Base-by-base conservation (phyloP, 2,329 filamentous ascomycete species). In the Diplodia scrobiculata region DNA sequence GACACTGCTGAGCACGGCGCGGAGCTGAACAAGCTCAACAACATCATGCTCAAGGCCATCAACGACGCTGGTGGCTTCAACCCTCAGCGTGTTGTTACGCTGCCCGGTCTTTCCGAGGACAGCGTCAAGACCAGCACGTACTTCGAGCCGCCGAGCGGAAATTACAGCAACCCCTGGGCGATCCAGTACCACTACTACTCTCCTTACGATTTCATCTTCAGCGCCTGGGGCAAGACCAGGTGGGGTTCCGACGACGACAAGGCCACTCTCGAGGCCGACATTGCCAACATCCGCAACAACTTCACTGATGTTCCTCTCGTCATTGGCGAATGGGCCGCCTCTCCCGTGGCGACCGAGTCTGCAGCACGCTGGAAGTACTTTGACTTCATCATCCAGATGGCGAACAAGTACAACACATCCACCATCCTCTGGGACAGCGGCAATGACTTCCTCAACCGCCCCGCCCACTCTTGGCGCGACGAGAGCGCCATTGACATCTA, bases 181-280 rank as follows among this genome's bases (percentile, higher is more conserved):
- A 79, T 87, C 34, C 85, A 87, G 71, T 87, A 85, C 71, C 86
- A 88, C 71, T 87, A 87, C 73, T 88, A 87, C 74, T 81, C 79
- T 9, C 84, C 84, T 11, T 86, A 76, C 51, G 74, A 76, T 66
- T 79, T 75, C 70, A 76, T 79, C 68, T 81, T 77, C 68, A 68
- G 68, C 19, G 75, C 74, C 13, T 87, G 84, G 85, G 86, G 86
- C 27, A 85, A 85, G 71, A 87, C 85, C 0, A 84, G 82, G 59
- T 86, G 84, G 84, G 84, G 86, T 27, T 84, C 82, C 1, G 82
- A 81, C 21, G 77, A 78, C 0, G 85, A 87, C 71, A 84, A 85
- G 70, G 75, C 79, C 2, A 55, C 78, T 2, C 73, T 87, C 6
- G 77, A 80, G 47, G 73, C 78, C 5, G 85, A 87, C 65, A 78